These are phyloP conservation scores for Shiraia sp. DNA, from an alignment of 2,329 filamentous ascomycete species.

Conservation along the genomic window DNA sequence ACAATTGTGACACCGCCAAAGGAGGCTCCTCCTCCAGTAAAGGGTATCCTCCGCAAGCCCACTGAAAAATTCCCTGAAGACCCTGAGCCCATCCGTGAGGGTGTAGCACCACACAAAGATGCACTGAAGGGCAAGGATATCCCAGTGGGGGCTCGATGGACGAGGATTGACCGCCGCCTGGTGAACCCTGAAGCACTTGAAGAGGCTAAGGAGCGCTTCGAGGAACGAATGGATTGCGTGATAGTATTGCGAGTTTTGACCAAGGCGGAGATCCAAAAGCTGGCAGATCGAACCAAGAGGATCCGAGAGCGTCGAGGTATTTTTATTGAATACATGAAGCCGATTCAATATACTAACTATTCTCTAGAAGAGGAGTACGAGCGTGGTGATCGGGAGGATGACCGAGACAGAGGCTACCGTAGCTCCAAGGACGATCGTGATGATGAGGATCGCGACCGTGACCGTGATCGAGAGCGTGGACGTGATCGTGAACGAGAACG, in stretches of 20 bases:
- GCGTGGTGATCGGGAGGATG: conserved; percentile 29
- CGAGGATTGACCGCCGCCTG: conserved; percentile 83
- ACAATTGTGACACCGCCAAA: conserved; percentile 72
- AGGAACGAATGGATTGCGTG: conserved; percentile 90
- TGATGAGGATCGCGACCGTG: conserved; percentile 33
- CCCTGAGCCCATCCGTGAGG: conserved; percentile 79
- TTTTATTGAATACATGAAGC: background rate
- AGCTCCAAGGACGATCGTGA: conserved; percentile 35
- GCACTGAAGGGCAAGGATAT: conserved; percentile 73
- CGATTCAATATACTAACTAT: conserved; percentile 13
- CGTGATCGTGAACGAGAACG: conserved; percentile 20
- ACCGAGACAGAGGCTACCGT: conserved; percentile 30
- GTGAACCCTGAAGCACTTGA: conserved; percentile 89
- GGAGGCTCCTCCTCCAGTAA: conserved; percentile 67
- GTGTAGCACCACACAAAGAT: conserved; percentile 92
- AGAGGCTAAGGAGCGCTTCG: conserved; percentile 85
- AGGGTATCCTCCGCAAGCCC: conserved; percentile 84
- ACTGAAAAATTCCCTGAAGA: conserved; percentile 86
- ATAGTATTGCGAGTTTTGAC: conserved; percentile 87
- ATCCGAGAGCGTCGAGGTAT: conserved; percentile 61
- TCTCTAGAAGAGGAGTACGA: conserved; percentile 39
- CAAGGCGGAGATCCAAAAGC: conserved; percentile 86
- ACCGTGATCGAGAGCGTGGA: conserved; percentile 18
- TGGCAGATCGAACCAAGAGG: conserved; percentile 78
- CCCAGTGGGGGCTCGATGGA: conserved; percentile 79